These are phyloP conservation scores for Acanthamoeba lenticulata DNA, from an alignment of 208 protist species.

Conservation along the genomic window DNA sequence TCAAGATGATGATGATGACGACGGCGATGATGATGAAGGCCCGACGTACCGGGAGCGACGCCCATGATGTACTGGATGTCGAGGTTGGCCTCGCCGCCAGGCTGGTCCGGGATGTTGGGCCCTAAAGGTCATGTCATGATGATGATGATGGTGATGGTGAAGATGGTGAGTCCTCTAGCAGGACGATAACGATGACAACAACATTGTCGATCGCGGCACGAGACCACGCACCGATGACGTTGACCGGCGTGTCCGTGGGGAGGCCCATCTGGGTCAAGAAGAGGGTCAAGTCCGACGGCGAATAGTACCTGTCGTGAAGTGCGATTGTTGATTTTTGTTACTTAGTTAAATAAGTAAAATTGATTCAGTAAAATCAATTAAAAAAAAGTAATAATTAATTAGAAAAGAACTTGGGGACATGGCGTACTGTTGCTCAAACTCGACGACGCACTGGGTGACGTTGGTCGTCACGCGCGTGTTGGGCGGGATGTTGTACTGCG, in stretches of 20 bases:
- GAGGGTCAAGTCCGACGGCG: constrained; percentile 57
- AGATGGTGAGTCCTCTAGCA: too few relatives aligned
- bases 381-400: too few relatives aligned
- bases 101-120: constrained; percentile 57
- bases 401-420: too few relatives aligned
- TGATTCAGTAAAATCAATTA: too few relatives aligned
- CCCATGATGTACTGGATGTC: constrained; percentile 80
- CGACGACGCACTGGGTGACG: constrained; percentile 60
- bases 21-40: neutral
- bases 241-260: constrained; percentile 41
- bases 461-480: constrained; percentile 52
- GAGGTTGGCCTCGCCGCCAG: constrained; percentile 69
- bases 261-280: constrained; percentile 71
- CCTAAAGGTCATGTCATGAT: too few relatives aligned
- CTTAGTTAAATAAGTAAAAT: too few relatives aligned
- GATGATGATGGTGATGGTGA: too few relatives aligned
- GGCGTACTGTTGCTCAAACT: constrained; percentile 70
- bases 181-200: neutral
- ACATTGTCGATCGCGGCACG: neutral
- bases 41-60: constrained; percentile 60
- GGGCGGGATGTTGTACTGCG: constrained; percentile 46
- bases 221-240: neutral
- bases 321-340: too few relatives aligned
- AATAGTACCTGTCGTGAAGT: too few relatives aligned
- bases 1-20: neutral